Base-by-base conservation (phyloP, 176 grass and related monocot genomes). In the Olyra latifolia region DNA sequence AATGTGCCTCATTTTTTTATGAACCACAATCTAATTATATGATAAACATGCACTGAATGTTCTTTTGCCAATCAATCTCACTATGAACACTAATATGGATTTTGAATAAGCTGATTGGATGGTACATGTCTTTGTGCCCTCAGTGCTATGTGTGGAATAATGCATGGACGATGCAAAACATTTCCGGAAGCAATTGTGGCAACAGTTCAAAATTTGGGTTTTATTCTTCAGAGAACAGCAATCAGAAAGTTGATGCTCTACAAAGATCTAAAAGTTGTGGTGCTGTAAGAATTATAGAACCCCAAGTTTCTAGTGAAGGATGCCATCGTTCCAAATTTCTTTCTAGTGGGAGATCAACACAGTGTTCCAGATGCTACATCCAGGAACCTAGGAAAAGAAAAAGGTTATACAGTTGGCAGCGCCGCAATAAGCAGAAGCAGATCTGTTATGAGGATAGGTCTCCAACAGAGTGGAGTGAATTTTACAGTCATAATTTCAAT, bases 401-500 rank as follows among this genome's bases (percentile, higher is more conserved):
- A 84, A 80, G 87, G 54, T 49, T 80, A 24, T 75, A 88, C 69
- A 88, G 53, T 14, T 88, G 87, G 87, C 87, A 88, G 50, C 81
- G 81, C 10, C 10, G 2, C 44, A 88, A 8, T 38, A 88, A 84
- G 83, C 61, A 68, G 61, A 88, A 79, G 42, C 69, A 84, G 53
- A 2, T 65, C 57, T 80, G 69, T 69, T 32, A 7, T 62, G 75
- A 84, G 45, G 53, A 74, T 74, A 60, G 10, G 10, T 54, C 55
- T 3, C 52, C 32, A 38, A 68, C 70, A 53, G 43, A 24, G 19
- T 23, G 35, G 53, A 88, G 52, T 60, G 67, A 88, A 73, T 74
- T 67, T 79, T 68, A 50, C n/a, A 59, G 16, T 16, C 79, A 40
- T 42, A 3, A 41, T 39, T 15, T 41, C 25, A 24, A 61, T 54